Evolutionary conservation across 2,329 filamentous ascomycete genomes (phyloP).

Genomic region (Fusarium sulawesiense): DNA sequence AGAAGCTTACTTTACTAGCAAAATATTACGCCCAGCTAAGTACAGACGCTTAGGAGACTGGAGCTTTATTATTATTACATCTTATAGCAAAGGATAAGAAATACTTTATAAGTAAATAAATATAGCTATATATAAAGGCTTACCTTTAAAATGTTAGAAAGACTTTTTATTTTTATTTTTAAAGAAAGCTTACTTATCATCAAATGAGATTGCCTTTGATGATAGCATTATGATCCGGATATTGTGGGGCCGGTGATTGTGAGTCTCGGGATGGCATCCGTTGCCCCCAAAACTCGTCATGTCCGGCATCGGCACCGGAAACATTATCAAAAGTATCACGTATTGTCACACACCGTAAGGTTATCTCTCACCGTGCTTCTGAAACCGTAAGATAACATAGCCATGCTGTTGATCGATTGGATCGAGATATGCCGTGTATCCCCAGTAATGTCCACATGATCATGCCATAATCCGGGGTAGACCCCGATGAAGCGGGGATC

Average conservation of each 20-base stretch:
- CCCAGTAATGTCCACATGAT: not conserved
- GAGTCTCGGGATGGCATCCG: constrained; percentile 20
- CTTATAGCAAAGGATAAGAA: too few relatives aligned
- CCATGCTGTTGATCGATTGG: not conserved
- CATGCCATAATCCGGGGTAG: constrained; percentile 16
- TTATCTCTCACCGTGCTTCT: accelerated
- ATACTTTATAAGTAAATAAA: too few relatives aligned
- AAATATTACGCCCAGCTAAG: too few relatives aligned
- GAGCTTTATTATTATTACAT: too few relatives aligned
- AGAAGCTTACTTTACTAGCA: too few relatives aligned
- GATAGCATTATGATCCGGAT: not conserved
- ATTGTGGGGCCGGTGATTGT: not conserved
- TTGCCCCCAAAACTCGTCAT: not conserved
- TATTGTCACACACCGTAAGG: too few relatives aligned
- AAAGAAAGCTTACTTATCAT: not conserved
- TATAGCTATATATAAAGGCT: too few relatives aligned
- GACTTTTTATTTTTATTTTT: too few relatives aligned
- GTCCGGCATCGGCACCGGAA: not conserved
- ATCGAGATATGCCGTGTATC: not conserved
- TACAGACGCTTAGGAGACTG: too few relatives aligned
- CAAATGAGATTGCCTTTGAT: not conserved
- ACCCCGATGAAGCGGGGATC: constrained; percentile 16
- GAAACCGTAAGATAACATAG: too few relatives aligned
- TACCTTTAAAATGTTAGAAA: too few relatives aligned
- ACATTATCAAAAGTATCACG: not conserved